These are phyloP conservation scores for Musa beccarii DNA, from an alignment of 176 grass and related monocot species.

Conservation along the genomic window DNA sequence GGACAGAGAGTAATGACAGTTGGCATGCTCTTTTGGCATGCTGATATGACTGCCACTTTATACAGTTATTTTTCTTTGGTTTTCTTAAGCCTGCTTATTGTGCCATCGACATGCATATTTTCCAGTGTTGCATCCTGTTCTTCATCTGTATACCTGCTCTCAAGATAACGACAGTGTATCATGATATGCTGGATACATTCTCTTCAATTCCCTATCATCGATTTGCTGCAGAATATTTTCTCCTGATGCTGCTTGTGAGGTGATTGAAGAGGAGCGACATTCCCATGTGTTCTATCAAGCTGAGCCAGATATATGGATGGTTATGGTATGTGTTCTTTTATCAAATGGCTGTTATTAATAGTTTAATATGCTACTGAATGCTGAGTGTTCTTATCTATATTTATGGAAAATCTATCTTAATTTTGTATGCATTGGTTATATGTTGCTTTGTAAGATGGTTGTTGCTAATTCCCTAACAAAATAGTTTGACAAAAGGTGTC, in stretches of 20 bases:
- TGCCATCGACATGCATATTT: background rate
- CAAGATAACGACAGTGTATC: background rate
- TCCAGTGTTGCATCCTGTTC: background rate
- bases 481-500: too few species aligned
- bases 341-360: constrained; percentile 5
- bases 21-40: background rate
- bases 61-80: background rate
- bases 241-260: constrained; percentile 71
- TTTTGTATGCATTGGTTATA: too few species aligned
- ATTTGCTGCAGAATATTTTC: constrained; percentile 82
- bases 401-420: background rate
- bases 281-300: constrained; percentile 89
- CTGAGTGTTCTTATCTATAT: background rate
- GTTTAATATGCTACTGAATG: background rate
- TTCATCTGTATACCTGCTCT: background rate
- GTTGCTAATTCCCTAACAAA: background rate
- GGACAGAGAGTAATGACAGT: background rate
- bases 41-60: background rate
- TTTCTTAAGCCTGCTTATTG: background rate
- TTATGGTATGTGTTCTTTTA: constrained; percentile 56
- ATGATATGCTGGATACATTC: background rate
- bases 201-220: constrained; percentile 14
- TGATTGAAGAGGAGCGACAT: constrained; percentile 88
- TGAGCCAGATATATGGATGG: constrained; percentile 93
- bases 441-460: background rate